These are phyloP conservation scores for Nemania sp. DNA, from an alignment of 2,329 filamentous ascomycete genomes.

Conservation along the genomic window DNA sequence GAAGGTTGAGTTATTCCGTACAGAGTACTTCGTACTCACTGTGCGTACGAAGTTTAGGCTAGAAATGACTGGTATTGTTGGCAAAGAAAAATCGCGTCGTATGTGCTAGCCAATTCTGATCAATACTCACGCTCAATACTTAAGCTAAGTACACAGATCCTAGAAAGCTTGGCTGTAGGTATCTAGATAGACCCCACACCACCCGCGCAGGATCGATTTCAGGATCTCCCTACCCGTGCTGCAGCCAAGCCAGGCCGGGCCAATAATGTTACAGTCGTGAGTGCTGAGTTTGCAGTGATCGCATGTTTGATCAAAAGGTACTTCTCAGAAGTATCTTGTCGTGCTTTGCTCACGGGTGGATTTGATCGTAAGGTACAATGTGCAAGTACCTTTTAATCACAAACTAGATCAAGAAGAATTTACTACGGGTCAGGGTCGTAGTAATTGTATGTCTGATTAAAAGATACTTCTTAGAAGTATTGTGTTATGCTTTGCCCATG, in stretches of 20 bases:
- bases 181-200: too few relatives aligned
- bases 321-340: constrained; percentile 4
- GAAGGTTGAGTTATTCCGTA: too few relatives aligned
- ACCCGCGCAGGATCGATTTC: too few relatives aligned
- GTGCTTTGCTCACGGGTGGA: background rate
- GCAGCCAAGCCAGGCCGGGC: background rate
- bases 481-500: background rate
- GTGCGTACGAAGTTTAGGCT: too few relatives aligned
- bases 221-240: too few relatives aligned
- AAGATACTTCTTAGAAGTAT: constrained; percentile 16
- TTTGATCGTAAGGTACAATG: constrained; percentile 22
- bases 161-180: too few relatives aligned
- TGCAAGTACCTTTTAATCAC: constrained; percentile 21
- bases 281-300: constrained; percentile 3
- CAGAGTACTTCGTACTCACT: too few relatives aligned
- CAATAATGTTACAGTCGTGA: constrained; percentile 8
- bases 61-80: too few relatives aligned
- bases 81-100: too few relatives aligned
- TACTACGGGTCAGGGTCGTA: background rate
- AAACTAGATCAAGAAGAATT: constrained; percentile 9
- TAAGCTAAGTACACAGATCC: too few relatives aligned
- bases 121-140: too few relatives aligned
- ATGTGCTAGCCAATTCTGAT: too few relatives aligned
- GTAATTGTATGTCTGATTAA: constrained; percentile 13
- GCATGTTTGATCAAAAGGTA: constrained; percentile 19